A percentile compares a stretch with the other conserved stretches of the same genome.
phyloP scores from a whole-genome alignment of 495 filamentous ascomycete genomes.

The Viridothelium virens region DNA sequence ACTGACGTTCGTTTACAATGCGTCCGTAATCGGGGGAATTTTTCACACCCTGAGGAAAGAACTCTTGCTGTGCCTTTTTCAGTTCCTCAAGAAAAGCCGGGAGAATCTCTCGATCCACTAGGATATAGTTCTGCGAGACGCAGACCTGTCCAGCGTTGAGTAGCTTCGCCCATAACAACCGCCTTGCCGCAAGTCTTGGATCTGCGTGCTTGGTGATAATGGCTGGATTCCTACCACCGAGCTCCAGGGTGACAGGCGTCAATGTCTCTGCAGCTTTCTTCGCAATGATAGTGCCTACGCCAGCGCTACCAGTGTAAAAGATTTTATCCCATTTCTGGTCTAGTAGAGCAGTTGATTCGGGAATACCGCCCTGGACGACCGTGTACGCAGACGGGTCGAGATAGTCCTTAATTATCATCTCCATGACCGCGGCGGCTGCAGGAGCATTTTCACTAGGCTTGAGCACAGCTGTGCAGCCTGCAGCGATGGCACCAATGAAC shows the following conservation, averaged over 20 bases:
- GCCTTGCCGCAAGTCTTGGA: conserved; percentile 68
- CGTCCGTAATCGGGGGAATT: conserved; percentile 64
- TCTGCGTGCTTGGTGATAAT: conserved; percentile 79
- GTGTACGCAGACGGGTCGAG: conserved; percentile 72
- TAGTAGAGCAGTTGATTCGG: conserved; percentile 73
- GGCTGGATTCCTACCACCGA: conserved; percentile 86
- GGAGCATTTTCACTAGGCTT: conserved; percentile 85
- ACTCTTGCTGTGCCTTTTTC: conserved; percentile 62
- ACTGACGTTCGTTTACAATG: conserved; percentile 72
- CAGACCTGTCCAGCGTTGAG: conserved; percentile 84
- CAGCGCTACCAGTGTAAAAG: conserved; percentile 78
- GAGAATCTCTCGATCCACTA: conserved; percentile 68
- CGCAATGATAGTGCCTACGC: conserved; percentile 77
- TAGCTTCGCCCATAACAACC: conserved; percentile 81
- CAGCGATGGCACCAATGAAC: conserved; percentile 80
- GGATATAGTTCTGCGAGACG: conserved; percentile 78
- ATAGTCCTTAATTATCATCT: conserved; percentile 62
- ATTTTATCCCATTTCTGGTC: conserved; percentile 95
- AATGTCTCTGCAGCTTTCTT: conserved; percentile 87
- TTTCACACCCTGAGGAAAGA: conserved; percentile 76
- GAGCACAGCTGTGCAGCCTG: conserved; percentile 79
- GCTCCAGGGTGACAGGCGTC: conserved; percentile 80
- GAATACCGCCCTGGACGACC: conserved; percentile 70
- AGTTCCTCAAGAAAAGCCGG: conserved; percentile 66
- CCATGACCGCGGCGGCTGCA: conserved; percentile 64